A percentile compares a stretch with the other conserved stretches of the same genome.
phyloP scores from a whole-genome alignment of 2,329 filamentous ascomycete genomes.

The Paracorniculantispora psalliotae region DNA sequence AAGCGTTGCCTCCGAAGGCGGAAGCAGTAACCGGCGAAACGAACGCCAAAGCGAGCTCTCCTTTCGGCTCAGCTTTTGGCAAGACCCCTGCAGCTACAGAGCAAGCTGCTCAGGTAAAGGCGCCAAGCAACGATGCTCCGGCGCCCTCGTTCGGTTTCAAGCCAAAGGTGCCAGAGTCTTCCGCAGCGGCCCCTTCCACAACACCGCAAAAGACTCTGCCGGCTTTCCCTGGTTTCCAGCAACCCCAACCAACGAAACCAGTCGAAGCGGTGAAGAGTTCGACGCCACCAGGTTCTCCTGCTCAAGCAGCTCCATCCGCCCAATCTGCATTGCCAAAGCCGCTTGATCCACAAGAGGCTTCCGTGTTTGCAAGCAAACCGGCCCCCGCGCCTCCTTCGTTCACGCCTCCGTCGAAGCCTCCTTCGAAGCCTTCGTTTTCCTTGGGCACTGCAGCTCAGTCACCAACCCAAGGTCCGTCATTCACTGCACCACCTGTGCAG shows the following conservation, averaged over 20 bases:
- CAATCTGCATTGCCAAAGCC: constrained; percentile 6
- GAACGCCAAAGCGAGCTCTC: not conserved
- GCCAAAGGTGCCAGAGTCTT: not conserved
- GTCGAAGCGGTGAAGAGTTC: not conserved
- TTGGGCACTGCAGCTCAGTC: not conserved
- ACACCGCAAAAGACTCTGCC: not conserved
- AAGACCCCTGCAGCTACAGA: not conserved
- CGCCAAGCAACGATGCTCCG: not conserved
- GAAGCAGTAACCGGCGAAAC: not conserved
- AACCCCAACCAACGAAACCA: not conserved
- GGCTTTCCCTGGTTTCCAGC: not conserved
- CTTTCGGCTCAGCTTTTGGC: not conserved
- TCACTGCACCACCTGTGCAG: constrained; percentile 7
- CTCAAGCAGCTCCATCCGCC: constrained; percentile 13
- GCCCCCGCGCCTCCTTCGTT: not conserved
- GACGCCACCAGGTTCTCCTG: constrained; percentile 9
- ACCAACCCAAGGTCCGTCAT: not conserved
- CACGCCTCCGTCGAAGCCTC: not conserved
- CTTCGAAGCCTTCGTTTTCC: not conserved
- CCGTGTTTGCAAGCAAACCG: constrained; percentile 1
- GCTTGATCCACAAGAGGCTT: not conserved
- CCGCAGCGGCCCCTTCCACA: not conserved
- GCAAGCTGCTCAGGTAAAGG: not conserved
- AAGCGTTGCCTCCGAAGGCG: not conserved
- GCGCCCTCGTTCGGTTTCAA: not conserved